Evolutionary conservation across 2,329 filamentous ascomycete species (phyloP).

Genomic region (Aphanoascus verrucosus): DNA sequence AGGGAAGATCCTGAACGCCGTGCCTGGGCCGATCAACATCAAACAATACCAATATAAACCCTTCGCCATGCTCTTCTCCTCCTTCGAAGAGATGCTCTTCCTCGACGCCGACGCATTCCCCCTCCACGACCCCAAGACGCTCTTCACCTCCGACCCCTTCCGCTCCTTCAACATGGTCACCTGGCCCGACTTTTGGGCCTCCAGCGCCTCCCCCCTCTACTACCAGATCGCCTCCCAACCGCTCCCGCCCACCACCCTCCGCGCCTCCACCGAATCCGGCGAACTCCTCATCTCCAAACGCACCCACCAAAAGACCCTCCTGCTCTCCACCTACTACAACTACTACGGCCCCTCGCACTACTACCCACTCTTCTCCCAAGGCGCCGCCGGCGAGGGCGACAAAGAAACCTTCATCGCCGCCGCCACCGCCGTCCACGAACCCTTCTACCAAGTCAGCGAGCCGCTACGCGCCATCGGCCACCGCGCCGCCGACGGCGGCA

Average conservation of each 20-base stretch:
- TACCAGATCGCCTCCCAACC: conserved; percentile 30
- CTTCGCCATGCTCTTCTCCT: conserved; percentile 41
- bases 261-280: conserved; percentile 35
- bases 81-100: conserved; percentile 41
- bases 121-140: conserved; percentile 31
- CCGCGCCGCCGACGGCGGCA: conserved; percentile 19
- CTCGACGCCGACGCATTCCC: conserved; percentile 41
- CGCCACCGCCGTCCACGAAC: conserved; percentile 30
- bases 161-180: conserved; percentile 32
- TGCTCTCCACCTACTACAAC: conserved; percentile 43
- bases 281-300: conserved; percentile 38
- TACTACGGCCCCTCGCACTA: conserved; percentile 37
- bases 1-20: conserved; percentile 31
- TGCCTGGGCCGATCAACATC: conserved; percentile 25
- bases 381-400: conserved; percentile 41
- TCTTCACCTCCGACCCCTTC: conserved; percentile 37
- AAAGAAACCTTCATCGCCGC: conserved; percentile 43
- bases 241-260: conserved; percentile 17
- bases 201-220: conserved; percentile 31
- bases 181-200: conserved; percentile 41
- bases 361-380: conserved; percentile 39
- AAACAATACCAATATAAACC: conserved; percentile 40
- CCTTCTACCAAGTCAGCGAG: conserved; percentile 36
- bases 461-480: conserved; percentile 28
- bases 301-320: conserved; percentile 32